A percentile compares a stretch with the other conserved stretches of the same genome.
Evolutionary conservation across 768 basidiomycete genomes (phyloP).

Genomic region (Coprinellus aureogranulatus): DNA sequence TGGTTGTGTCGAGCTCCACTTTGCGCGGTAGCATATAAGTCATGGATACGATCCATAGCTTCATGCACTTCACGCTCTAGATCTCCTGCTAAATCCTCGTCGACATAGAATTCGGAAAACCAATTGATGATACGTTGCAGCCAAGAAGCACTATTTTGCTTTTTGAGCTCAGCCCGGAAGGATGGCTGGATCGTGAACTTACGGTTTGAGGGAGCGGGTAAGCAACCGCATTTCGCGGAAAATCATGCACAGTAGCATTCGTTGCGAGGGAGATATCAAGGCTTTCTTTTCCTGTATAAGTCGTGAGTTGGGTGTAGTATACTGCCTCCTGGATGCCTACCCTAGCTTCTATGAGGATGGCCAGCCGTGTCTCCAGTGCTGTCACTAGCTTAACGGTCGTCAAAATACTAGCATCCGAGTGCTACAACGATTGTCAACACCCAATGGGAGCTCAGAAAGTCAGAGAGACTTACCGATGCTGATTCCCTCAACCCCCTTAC

Average conservation of each 20-base stretch:
- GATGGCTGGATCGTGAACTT: constrained; percentile 19
- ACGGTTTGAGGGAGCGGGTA: constrained; percentile 65
- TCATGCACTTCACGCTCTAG: constrained; percentile 42
- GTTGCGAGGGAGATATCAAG: constrained; percentile 53
- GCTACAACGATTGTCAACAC: constrained; percentile 17
- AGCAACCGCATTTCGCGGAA: constrained; percentile 64
- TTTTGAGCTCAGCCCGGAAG: not conserved
- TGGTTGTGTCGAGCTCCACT: constrained; percentile 41
- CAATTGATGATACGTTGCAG: constrained; percentile 42
- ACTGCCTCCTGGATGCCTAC: no score
- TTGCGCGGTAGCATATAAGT: constrained; percentile 51
- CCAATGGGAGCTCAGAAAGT: no score
- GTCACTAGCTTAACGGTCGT: constrained; percentile 47
- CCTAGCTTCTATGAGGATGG: constrained; percentile 55
- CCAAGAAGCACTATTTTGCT: constrained; percentile 42
- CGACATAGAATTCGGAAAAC: constrained; percentile 37
- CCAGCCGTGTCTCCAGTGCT: constrained; percentile 55
- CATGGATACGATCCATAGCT: constrained; percentile 43
- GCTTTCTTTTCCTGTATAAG: constrained; percentile 50
- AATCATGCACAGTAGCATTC: constrained; percentile 58
- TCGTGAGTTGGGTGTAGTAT: not conserved
- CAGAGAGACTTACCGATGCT: constrained; percentile 12
- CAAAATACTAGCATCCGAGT: constrained; percentile 25
- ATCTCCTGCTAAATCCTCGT: constrained; percentile 36
- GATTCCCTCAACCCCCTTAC: constrained; percentile 42